Evolutionary conservation across 2,329 filamentous ascomycete genomes (phyloP), one percentile per base, ranked within the genome.

Genomic region (Aspergillus neoniger): DNA sequence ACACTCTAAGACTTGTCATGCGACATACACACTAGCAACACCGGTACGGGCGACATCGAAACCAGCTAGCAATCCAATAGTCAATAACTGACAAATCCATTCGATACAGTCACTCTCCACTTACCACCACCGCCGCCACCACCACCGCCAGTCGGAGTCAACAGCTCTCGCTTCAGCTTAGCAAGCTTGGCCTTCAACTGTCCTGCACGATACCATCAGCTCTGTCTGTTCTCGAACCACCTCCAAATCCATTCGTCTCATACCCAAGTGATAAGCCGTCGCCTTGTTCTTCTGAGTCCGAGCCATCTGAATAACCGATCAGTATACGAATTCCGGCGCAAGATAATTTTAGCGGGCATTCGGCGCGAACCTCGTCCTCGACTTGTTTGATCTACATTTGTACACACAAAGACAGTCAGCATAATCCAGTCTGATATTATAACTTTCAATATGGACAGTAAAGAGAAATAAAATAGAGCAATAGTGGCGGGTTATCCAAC

Each of bases 11-110:
- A 8, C 21, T 36, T 36, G 43, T 50, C 28, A 2, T 23, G 57
- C 25, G 38, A 82, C 81, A 72, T 79, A 83, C 77, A 99, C 88
- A 83, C 91, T 96, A 67, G 95, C 95, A 65, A 98, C 95, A 83
- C 95, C 95, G 55, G 95, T 99, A 77, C 95, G 89, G 63, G 95
- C 95, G 66, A 99, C 95, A 82, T 99, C 95, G 83, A 99, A 99
- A 60, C 95, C 95, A 63, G 90, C 85, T 85, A 62, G 39, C 58
- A 55, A 48, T 61, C 59, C 66, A 55, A 10, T 15, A 32, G 49
- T 60, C 57, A 54, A 44, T 32, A 14, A 53, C 50, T 58, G 52
- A 17, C 28, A 53, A 8, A 32, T 28, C 30, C 38, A 65, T 62
- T 17, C 19, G 28, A 30, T 30, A 50, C 44, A 21, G 50, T 15